Conservation (phyloP, 1,284 basidiomycete genomes). For the Ustilago hordei region DNA sequence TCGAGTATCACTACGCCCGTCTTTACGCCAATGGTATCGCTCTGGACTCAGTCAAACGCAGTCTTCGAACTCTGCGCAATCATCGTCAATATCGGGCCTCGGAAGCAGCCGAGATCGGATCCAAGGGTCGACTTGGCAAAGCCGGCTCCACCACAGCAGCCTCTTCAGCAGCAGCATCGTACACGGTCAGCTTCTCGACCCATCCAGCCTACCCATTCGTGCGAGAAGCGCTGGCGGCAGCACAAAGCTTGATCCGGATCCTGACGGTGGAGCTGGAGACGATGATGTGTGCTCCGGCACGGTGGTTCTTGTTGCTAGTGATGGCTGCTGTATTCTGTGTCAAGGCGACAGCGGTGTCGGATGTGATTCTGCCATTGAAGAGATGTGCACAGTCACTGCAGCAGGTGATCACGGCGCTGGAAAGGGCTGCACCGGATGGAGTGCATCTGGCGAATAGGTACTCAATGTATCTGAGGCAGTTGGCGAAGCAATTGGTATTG, state of each 20-base stretch:
- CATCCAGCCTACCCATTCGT: slow-evolving; percentile 58
- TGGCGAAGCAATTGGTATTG: slow-evolving; percentile 51
- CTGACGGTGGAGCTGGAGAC: slow-evolving; percentile 51
- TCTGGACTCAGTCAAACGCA: slow-evolving; percentile 53
- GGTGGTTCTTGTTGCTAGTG: slow-evolving; percentile 58
- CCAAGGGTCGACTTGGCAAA: slow-evolving; percentile 38
- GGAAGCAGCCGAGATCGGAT: slow-evolving; percentile 52
- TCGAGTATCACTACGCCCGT: slow-evolving; percentile 57
- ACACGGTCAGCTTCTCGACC: slow-evolving; percentile 48
- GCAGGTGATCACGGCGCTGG: slow-evolving; percentile 49
- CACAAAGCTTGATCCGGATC: slow-evolving; percentile 55
- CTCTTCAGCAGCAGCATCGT: slow-evolving; percentile 25
- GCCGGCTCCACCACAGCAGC: slow-evolving; percentile 19
- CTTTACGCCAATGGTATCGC: slow-evolving; percentile 54
- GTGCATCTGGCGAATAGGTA: slow-evolving; percentile 50
- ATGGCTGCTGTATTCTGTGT: slow-evolving; percentile 55
- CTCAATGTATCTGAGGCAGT: slow-evolving; percentile 49
- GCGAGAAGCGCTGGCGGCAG: slow-evolving; percentile 51
- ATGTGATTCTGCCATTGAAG: slow-evolving; percentile 50
- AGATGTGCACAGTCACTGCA: slow-evolving; percentile 51
- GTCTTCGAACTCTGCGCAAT: slow-evolving; percentile 38
- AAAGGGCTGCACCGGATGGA: slow-evolving; percentile 45
- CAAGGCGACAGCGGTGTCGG: slow-evolving; percentile 54
- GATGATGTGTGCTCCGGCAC: slow-evolving; percentile 55
- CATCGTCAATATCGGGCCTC: slow-evolving; percentile 46